Conservation (phyloP, 2,329 filamentous ascomycete genomes). For the Fusarium ramigenum region DNA sequence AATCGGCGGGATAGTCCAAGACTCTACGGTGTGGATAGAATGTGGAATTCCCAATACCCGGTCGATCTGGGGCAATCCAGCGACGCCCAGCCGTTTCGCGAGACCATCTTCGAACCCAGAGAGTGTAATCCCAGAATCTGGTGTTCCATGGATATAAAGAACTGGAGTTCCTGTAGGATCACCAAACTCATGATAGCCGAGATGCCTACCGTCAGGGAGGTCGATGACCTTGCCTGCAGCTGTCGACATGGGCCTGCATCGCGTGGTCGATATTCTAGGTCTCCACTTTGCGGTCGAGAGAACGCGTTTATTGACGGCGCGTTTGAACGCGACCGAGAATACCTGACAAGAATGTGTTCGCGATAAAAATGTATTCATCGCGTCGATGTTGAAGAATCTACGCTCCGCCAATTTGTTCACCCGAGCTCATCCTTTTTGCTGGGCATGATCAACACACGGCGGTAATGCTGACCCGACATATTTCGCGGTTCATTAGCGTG, state of each 20-base stretch:
- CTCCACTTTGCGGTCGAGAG: too few relatives aligned
- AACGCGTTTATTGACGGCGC: not conserved
- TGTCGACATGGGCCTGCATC: not conserved
- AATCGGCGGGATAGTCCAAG: not conserved
- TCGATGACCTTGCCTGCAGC: not conserved
- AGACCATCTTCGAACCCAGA: not conserved
- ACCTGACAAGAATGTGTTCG: not conserved
- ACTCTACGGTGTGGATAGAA: not conserved
- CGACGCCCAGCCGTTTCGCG: not conserved
- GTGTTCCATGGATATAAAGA: not conserved
- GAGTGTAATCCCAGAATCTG: not conserved
- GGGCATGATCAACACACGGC: not conserved
- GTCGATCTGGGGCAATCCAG: not conserved
- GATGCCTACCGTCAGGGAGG: not conserved
- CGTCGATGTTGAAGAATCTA: not conserved
- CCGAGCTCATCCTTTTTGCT: not conserved
- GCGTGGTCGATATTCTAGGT: too few relatives aligned
- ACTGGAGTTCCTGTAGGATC: not conserved
- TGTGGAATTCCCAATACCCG: not conserved
- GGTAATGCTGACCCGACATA: not conserved
- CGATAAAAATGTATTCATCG: not conserved
- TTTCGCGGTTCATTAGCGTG: not conserved
- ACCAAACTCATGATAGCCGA: constrained; percentile 10
- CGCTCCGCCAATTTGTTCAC: not conserved
- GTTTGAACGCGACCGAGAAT: not conserved